A percentile compares a stretch with the other conserved stretches of the same genome.
Conservation (phyloP, 768 basidiomycete species). For the Boletus edulis region DNA sequence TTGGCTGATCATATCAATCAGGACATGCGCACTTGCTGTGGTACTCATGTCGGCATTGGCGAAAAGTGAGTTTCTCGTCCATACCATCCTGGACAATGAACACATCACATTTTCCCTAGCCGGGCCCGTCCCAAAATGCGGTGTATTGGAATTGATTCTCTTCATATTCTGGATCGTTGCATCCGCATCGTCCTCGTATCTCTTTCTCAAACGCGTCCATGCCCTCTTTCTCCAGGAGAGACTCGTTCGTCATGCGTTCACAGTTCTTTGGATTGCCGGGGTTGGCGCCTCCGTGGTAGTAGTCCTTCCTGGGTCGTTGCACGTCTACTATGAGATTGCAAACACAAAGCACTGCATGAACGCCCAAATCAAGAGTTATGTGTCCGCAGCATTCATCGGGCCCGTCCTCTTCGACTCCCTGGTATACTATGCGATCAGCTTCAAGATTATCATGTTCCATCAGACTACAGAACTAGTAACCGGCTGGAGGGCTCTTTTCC, state of each 20-base stretch:
- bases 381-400: constrained; percentile 27
- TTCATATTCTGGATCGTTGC: constrained; percentile 19
- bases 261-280: constrained; percentile 32
- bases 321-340: constrained; percentile 28
- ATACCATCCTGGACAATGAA: not conserved
- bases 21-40: constrained; percentile 18
- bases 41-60: constrained; percentile 13
- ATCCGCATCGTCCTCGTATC: constrained; percentile 29
- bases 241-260: constrained; percentile 23
- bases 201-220: constrained; percentile 39
- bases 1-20: constrained; percentile 10
- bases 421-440: constrained; percentile 35
- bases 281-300: constrained; percentile 26
- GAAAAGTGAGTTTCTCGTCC: constrained; percentile 24
- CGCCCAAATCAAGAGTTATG: constrained; percentile 18
- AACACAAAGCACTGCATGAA: constrained; percentile 34
- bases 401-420: constrained; percentile 32
- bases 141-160: constrained; percentile 13
- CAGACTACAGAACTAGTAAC: constrained; percentile 4
- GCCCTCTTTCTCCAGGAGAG: constrained; percentile 30
- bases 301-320: constrained; percentile 22
- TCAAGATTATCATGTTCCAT: constrained; percentile 25
- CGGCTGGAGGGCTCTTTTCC: constrained; percentile 19
- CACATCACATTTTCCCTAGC: constrained; percentile 3
- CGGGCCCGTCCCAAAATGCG: constrained; percentile 24